Conservation (phyloP, 495 filamentous ascomycete species). For the Lichina pygmaea region DNA sequence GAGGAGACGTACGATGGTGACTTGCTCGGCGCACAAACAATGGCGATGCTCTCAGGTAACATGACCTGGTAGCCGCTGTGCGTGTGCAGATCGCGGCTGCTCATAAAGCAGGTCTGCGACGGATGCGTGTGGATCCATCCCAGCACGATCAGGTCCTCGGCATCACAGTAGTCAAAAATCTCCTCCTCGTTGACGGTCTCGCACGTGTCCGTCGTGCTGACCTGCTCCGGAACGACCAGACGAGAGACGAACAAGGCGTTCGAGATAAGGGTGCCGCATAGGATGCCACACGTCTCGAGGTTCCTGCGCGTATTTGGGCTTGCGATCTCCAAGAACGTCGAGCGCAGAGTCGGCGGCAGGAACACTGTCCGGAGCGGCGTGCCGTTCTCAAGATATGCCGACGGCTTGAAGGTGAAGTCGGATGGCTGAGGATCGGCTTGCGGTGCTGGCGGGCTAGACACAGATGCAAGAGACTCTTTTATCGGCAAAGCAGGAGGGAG, state of each 20-base stretch:
- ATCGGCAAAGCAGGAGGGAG: too few relatives aligned
- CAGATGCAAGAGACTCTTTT: too few relatives aligned
- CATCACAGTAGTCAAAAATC: conserved; percentile 67
- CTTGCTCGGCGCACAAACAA: conserved; percentile 76
- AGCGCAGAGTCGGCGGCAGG: conserved; percentile 47
- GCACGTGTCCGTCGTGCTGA: conserved; percentile 72
- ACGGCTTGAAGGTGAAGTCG: conserved; percentile 50
- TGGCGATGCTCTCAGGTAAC: conserved; percentile 85
- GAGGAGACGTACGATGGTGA: conserved; percentile 32
- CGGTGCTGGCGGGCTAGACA: too few relatives aligned
- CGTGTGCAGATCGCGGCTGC: conserved; percentile 75
- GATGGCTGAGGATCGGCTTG: neutral
- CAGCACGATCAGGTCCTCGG: conserved; percentile 61
- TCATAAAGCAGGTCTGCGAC: conserved; percentile 94
- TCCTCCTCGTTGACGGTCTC: conserved; percentile 66
- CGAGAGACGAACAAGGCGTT: conserved; percentile 79
- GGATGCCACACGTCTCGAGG: conserved; percentile 80
- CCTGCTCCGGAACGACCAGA: conserved; percentile 77
- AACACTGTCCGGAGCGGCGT: conserved; percentile 67
- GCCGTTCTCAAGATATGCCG: conserved; percentile 71
- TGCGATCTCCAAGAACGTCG: conserved; percentile 42
- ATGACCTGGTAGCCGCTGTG: conserved; percentile 81
- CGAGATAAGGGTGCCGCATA: conserved; percentile 71
- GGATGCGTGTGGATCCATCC: conserved; percentile 99
- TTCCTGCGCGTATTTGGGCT: conserved; percentile 48